phyloP scores from a whole-genome alignment of 2,329 filamentous ascomycete species.

The Fusarium pseudocircinatum region DNA sequence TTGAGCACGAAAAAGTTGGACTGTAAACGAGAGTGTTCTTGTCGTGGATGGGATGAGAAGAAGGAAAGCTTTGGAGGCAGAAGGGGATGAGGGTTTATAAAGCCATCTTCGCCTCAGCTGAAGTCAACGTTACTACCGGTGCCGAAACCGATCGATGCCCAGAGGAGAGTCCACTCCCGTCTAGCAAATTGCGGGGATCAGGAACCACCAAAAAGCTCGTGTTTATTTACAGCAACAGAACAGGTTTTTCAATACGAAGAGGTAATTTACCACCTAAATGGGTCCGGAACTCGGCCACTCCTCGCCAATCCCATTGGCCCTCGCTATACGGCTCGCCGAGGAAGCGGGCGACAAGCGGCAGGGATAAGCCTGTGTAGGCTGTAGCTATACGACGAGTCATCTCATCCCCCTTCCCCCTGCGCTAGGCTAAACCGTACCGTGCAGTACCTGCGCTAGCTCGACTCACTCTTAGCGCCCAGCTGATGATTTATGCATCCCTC shows the following conservation, averaged over 20 bases:
- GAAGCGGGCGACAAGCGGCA: neutral
- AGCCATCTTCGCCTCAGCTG: neutral
- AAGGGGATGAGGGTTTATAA: slow-evolving; percentile 5
- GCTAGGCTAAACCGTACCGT: neutral
- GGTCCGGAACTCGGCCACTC: slow-evolving; percentile 10
- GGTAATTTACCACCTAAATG: slow-evolving; percentile 10
- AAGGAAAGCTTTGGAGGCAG: neutral
- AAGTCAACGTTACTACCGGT: neutral
- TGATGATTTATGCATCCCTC: neutral
- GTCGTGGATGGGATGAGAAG: slow-evolving; percentile 18
- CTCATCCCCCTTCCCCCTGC: neutral
- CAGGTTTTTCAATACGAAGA: slow-evolving; percentile 20
- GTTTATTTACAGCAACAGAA: slow-evolving; percentile 20
- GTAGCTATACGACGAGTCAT: neutral
- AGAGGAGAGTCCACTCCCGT: neutral
- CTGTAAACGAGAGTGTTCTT: slow-evolving; percentile 14
- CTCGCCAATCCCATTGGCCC: neutral
- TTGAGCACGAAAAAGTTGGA: neutral
- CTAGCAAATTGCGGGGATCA: slow-evolving; percentile 5
- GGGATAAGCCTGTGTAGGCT: neutral
- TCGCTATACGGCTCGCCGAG: neutral
- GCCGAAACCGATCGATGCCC: slow-evolving; percentile 11
- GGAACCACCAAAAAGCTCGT: slow-evolving; percentile 11
- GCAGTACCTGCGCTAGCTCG: slow-evolving; percentile 1
- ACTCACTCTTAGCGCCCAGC: neutral